Base-by-base conservation (phyloP, 2,329 filamentous ascomycete species). In the Epichloe sylvatica region DNA sequence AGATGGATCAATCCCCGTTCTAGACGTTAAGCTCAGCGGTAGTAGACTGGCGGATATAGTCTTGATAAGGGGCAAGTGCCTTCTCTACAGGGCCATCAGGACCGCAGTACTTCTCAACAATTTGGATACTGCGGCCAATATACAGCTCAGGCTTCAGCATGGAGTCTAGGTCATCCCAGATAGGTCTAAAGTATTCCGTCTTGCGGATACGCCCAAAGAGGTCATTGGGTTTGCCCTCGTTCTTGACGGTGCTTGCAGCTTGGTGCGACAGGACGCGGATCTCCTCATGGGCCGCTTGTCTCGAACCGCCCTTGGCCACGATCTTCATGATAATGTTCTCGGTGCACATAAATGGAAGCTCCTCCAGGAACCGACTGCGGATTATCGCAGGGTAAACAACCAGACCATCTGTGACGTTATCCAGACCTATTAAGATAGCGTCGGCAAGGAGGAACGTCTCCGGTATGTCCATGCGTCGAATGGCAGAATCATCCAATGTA, bases 311-410 rank as follows among this genome's bases (percentile, higher is more conserved):
- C 60, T 81, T 76, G 50, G 80, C 78, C 30, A 83, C 79, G 50
- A 91, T 74, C 56, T 79, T 80, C 86, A 94, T 89, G 63, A 90
- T 86, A 62, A 89, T 81, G 33, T 44, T 53, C 50, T 58, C 62
- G 7, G 82, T 89, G 7, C 81, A 76, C 84, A 91, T 94, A 69
- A 95, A 94, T 1, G 90, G 90, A 13, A 96, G 77, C 67, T 94
- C 86, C 53, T 81, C 76, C 57, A 81, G 75, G 43, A 94, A 72
- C 54, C 76, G 81, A 51, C 75, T 72, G 52, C 75, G 71, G 62
- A 94, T 87, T 50, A 81, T 74, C 50, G 78, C 75, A 3, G 86
- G 86, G 67, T 94, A 95, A 38, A 95, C 77, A n/a, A 86, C 82
- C 11, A 88, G 71, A 9, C 84, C 83, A 48, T 74, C 72, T 33